phyloP scores from a whole-genome alignment of 148 eudicot genomes.

The Cornus kousa region DNA sequence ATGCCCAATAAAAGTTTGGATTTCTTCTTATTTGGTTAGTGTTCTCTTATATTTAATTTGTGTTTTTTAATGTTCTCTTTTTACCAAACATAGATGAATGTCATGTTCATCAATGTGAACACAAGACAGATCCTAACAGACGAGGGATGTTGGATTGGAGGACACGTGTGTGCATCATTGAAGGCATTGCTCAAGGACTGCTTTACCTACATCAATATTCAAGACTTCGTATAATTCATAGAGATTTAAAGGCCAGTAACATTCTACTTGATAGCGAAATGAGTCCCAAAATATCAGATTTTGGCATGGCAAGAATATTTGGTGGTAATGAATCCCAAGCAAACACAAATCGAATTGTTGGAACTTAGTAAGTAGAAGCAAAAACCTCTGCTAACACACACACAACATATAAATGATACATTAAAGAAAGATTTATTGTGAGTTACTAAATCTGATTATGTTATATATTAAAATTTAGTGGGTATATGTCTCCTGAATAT shows the following conservation, averaged over 20 bases:
- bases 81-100: no score
- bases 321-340: constrained; percentile 8
- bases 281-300: constrained; percentile 30
- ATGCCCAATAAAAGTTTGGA: constrained; percentile 24
- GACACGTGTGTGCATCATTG: constrained; percentile 7
- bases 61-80: no score
- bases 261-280: constrained; percentile 20
- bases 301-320: constrained; percentile 28
- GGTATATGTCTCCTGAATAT: constrained; percentile 29
- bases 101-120: neutral
- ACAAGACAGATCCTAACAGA: constrained; percentile 14
- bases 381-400: neutral
- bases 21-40: constrained; percentile 26
- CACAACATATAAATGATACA: neutral
- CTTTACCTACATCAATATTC: constrained; percentile 25
- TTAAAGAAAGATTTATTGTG: no score
- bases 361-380: constrained; percentile 24
- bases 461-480: neutral
- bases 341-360: constrained; percentile 22
- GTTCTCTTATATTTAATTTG: neutral
- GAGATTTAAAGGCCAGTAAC: constrained; percentile 26
- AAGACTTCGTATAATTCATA: constrained; percentile 19
- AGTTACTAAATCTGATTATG: neutral
- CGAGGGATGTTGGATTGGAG: constrained; percentile 15
- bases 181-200: constrained; percentile 24